A percentile compares a stretch with the other conserved stretches of the same genome.
phyloP scores from a whole-genome alignment of 176 grass and related monocot genomes.

The Microstegium vimineum region DNA sequence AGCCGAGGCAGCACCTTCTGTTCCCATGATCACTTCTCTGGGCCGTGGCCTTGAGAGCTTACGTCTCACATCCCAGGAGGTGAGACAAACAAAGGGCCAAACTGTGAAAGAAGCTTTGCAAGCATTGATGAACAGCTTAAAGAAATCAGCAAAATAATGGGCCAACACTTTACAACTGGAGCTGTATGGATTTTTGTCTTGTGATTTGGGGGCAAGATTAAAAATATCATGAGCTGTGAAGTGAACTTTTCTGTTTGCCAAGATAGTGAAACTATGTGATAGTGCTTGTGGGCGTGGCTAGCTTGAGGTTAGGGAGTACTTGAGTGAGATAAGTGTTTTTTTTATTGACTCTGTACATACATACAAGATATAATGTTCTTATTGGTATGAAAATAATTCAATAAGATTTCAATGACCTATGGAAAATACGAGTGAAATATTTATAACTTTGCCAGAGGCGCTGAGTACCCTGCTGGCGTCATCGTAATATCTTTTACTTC shows the following conservation, averaged over 20 bases:
- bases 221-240: conserved; percentile 27
- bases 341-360: conserved; percentile 23
- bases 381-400: neutral
- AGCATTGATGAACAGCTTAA: conserved; percentile 66
- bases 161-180: neutral
- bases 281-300: neutral
- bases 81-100: conserved; percentile 46
- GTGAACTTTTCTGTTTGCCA: conserved; percentile 10
- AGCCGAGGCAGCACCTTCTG: conserved; percentile 61
- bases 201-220: conserved; percentile 16
- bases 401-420: neutral
- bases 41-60: conserved; percentile 82
- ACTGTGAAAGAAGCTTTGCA: conserved; percentile 70
- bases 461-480: neutral
- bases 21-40: conserved; percentile 67
- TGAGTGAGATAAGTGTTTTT: neutral
- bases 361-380: conserved; percentile 12
- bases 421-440: neutral
- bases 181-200: conserved; percentile 30
- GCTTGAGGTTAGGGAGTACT: conserved; percentile 1
- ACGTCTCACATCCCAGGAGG: conserved; percentile 63
- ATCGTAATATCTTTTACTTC: neutral
- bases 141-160: conserved; percentile 48
- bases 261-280: conserved; percentile 16
- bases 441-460: neutral